These are phyloP conservation scores for Globisporangium recalcitrans DNA, from an alignment of 352 stramenopile genomes.

Conservation along the genomic window DNA sequence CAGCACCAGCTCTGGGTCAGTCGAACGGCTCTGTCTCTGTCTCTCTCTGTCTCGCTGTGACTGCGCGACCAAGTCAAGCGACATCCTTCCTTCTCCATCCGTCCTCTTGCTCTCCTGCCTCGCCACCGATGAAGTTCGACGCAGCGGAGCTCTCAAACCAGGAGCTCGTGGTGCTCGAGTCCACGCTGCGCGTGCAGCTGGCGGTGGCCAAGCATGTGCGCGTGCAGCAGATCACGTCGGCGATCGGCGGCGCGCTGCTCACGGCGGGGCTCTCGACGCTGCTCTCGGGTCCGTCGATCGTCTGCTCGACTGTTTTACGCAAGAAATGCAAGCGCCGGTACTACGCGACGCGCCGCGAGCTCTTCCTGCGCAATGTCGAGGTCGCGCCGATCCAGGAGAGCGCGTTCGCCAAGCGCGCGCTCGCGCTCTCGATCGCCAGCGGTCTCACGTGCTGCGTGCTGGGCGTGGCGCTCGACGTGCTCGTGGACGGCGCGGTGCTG, in stretches of 20 bases:
- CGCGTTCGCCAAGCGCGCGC: conserved; percentile 21
- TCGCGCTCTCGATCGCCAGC: conserved; percentile 19
- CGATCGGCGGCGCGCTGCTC: conserved; percentile 15
- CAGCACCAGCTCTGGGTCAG: background rate
- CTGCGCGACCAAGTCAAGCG: background rate
- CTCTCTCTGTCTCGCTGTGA: background rate
- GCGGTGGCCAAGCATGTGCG: conserved; percentile 21
- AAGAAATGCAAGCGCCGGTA: conserved; percentile 20
- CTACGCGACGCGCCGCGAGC: conserved; percentile 12
- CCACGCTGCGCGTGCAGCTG: conserved; percentile 28
- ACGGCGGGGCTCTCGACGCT: conserved; percentile 20
- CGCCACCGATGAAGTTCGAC: conserved; percentile 13
- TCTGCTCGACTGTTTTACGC: conserved; percentile 21
- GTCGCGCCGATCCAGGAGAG: conserved; percentile 15
- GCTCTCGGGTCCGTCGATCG: conserved; percentile 19
- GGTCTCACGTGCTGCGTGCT: conserved; percentile 25
- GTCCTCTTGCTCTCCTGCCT: background rate
- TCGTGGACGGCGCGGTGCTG: conserved; percentile 23
- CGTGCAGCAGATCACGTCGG: conserved; percentile 17
- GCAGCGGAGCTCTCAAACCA: conserved; percentile 13
- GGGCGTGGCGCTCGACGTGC: conserved; percentile 21
- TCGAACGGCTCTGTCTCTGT: background rate
- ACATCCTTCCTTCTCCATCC: background rate
- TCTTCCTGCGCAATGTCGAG: conserved; percentile 13
- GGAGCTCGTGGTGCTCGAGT: conserved; percentile 26